Percentiles rank a stretch among this genome's conserved stretches.
Evolutionary conservation across 148 eudicot species (phyloP).

Genomic region (Cornus florida): DNA sequence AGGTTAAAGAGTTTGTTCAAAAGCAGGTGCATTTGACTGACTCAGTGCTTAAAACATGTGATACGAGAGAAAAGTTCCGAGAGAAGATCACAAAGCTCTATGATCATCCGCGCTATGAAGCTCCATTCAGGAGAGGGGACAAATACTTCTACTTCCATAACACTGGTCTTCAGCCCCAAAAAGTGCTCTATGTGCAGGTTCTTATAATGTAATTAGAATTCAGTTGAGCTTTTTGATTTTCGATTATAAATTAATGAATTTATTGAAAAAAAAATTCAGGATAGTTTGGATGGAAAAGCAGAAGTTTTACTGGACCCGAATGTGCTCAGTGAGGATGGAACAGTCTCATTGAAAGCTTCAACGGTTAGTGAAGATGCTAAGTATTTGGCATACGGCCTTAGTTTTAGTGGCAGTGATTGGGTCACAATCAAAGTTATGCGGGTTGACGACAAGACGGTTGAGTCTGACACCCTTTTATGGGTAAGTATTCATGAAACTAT

Average conservation of each 20-base stretch:
- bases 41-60: conserved; percentile 66
- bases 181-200: conserved; percentile 81
- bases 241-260: too few relatives aligned
- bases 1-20: conserved; percentile 73
- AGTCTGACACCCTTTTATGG: conserved; percentile 75
- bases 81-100: conserved; percentile 52
- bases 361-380: conserved; percentile 79
- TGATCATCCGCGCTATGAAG: conserved; percentile 64
- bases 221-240: too few relatives aligned
- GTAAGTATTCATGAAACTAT: conserved; percentile 31
- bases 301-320: conserved; percentile 84
- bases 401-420: conserved; percentile 97
- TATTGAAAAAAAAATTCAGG: conserved; percentile 33
- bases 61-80: conserved; percentile 60
- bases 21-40: conserved; percentile 69
- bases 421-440: conserved; percentile 69
- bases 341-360: conserved; percentile 47
- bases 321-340: conserved; percentile 73
- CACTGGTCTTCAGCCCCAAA: conserved; percentile 78
- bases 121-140: conserved; percentile 66
- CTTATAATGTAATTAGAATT: background rate
- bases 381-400: conserved; percentile 75
- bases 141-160: conserved; percentile 81
- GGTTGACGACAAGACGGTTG: conserved; percentile 39
- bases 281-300: conserved; percentile 66